These are phyloP conservation scores for Penicillium nordicum DNA, from an alignment of 2,329 filamentous ascomycete genomes.

Conservation along the genomic window DNA sequence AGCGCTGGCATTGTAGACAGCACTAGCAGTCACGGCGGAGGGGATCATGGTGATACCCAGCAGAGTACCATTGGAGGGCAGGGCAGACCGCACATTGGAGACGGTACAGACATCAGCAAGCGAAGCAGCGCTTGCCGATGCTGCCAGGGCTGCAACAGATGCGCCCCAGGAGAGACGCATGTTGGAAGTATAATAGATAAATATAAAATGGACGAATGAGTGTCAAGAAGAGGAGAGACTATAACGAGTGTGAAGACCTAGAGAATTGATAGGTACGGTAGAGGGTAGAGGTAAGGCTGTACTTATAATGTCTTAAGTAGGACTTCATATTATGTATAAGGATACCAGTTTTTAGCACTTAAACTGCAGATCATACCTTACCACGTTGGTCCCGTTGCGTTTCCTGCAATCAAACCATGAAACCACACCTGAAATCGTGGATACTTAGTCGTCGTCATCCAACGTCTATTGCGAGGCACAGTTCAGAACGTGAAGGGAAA, in stretches of 20 bases:
- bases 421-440: neutral
- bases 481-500: neutral
- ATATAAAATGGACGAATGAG: neutral
- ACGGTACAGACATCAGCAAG: constrained; percentile 45
- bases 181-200: constrained; percentile 10
- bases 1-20: constrained; percentile 38
- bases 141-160: constrained; percentile 22
- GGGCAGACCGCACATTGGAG: constrained; percentile 41
- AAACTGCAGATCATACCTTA: neutral
- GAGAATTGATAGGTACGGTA: neutral
- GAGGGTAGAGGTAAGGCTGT: neutral
- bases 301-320: neutral
- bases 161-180: constrained; percentile 22
- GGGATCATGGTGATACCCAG: constrained; percentile 43
- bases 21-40: constrained; percentile 40
- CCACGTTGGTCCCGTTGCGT: neutral
- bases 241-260: neutral
- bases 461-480: neutral
- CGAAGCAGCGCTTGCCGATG: constrained; percentile 32
- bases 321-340: too few species aligned
- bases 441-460: neutral
- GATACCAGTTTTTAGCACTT: neutral
- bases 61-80: constrained; percentile 44
- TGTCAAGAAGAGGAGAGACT: neutral
- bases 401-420: neutral